These are phyloP conservation scores for Pyrenophora tritici-repentis DNA, from an alignment of 2,329 filamentous ascomycete species.

Conservation along the genomic window DNA sequence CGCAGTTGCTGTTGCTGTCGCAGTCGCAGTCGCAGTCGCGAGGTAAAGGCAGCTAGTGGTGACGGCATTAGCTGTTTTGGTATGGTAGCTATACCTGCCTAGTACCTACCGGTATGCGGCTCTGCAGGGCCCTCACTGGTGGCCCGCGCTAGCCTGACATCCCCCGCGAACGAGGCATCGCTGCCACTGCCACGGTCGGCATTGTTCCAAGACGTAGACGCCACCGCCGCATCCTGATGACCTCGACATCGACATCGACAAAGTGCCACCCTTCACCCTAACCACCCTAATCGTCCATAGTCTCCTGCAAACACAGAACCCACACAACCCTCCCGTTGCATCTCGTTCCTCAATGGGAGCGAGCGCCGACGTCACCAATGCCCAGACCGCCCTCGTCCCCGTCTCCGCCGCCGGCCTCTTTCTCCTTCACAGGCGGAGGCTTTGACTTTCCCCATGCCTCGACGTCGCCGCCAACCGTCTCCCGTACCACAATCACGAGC, in stretches of 20 bases:
- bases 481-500: slow-evolving; percentile 6
- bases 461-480: slow-evolving; percentile 25
- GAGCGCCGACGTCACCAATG: slow-evolving; percentile 35
- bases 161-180: slow-evolving; percentile 1
- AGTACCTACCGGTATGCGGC: background rate
- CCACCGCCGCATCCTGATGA: background rate
- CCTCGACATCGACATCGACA: slow-evolving; percentile 1
- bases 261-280: background rate
- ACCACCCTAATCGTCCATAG: background rate
- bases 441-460: slow-evolving; percentile 55
- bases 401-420: slow-evolving; percentile 33
- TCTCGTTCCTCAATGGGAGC: slow-evolving; percentile 15
- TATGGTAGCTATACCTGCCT: background rate
- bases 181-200: background rate
- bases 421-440: slow-evolving; percentile 45
- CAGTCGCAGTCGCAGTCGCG: too few species aligned
- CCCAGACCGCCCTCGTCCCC: slow-evolving; percentile 37
- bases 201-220: too few species aligned
- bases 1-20: background rate
- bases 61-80: slow-evolving; percentile 9
- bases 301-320: background rate
- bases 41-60: slow-evolving; percentile 7
- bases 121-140: slow-evolving; percentile 2
- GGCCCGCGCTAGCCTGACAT: background rate
- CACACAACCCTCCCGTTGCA: background rate